Evolutionary conservation across 495 filamentous ascomycete species (phyloP).

Genomic region (Podospora fimiseda): DNA sequence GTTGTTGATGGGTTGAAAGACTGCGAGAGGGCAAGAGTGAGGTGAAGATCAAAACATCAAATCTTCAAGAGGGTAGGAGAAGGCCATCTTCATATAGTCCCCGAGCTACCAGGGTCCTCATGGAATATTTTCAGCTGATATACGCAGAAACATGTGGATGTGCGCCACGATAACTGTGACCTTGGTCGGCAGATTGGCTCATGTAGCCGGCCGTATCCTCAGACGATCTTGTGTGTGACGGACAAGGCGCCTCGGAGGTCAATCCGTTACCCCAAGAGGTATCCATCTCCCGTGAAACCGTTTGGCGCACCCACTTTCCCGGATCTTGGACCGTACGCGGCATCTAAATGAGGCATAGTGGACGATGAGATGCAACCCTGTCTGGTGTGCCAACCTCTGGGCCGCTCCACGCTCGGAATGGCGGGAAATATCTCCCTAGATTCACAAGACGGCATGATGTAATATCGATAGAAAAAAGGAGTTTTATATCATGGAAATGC

Average conservation of each 20-base stretch:
- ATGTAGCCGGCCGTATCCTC: background rate
- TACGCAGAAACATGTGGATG: background rate
- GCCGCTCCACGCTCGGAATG: background rate
- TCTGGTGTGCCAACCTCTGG: background rate
- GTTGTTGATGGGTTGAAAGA: background rate
- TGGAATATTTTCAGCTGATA: background rate
- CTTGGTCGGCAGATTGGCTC: background rate
- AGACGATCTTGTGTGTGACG: conserved; percentile 3
- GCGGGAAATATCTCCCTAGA: too few species aligned
- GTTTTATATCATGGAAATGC: too few species aligned
- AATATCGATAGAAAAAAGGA: background rate
- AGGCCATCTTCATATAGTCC: background rate
- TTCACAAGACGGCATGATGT: conserved; percentile 5
- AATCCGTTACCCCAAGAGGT: background rate
- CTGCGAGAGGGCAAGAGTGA: background rate
- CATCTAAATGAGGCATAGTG: background rate
- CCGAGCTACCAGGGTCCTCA: background rate
- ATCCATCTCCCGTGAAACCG: background rate
- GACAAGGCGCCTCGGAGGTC: conserved; percentile 9
- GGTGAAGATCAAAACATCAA: background rate
- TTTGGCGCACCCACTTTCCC: background rate
- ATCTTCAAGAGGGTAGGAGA: background rate
- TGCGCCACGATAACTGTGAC: background rate
- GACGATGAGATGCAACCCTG: background rate
- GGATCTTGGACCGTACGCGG: background rate